Conservation (phyloP, 2,329 filamentous ascomycete species). For the Madurella mycetomatis region DNA sequence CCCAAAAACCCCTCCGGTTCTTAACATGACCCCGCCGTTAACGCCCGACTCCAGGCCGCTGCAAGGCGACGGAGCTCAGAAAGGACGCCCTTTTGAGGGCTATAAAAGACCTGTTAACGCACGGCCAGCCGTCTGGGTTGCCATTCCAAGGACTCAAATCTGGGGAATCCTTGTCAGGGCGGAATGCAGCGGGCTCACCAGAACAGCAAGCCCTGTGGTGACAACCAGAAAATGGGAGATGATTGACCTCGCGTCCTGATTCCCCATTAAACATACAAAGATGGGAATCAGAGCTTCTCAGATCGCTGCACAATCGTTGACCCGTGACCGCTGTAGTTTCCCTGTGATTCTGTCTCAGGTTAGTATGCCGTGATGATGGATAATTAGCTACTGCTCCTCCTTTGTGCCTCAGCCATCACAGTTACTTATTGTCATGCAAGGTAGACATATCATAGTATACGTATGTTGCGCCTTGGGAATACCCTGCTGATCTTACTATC, state of each 20-base stretch:
- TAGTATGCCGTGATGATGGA: too few relatives aligned
- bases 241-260: background rate
- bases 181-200: background rate
- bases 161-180: conserved; percentile 18
- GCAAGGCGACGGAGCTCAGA: background rate
- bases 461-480: too few relatives aligned
- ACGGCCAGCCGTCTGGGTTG: conserved; percentile 1
- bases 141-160: conserved; percentile 8
- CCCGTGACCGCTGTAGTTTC: too few relatives aligned
- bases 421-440: background rate
- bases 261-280: too few relatives aligned
- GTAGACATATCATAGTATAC: too few relatives aligned
- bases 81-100: background rate
- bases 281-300: too few relatives aligned
- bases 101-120: background rate
- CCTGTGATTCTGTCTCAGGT: too few relatives aligned
- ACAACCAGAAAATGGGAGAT: background rate
- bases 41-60: background rate
- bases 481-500: conserved; percentile 6
- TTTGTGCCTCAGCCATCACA: too few relatives aligned
- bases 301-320: too few relatives aligned
- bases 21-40: background rate
- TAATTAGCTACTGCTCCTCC: too few relatives aligned
- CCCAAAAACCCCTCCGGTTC: background rate
- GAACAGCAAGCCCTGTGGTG: background rate